Base-by-base conservation (phyloP, 306 rosid species). In the Fragaria iinumae region DNA sequence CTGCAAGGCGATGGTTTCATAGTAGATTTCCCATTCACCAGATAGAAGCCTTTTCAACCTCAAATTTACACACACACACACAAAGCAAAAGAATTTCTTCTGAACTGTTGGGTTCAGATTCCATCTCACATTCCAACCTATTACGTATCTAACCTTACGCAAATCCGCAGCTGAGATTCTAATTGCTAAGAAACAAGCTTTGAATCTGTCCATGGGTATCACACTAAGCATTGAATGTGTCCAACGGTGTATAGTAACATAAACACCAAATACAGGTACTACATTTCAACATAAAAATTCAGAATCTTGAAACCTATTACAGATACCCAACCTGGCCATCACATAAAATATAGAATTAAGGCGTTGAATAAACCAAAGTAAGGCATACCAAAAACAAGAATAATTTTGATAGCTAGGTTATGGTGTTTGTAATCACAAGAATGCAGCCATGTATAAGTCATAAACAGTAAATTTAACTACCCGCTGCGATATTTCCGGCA, bases 31-130 rank as follows among this genome's bases (percentile, higher is more conserved):
- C 6, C 5, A 48, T 13, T 14, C 18, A 3, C 32, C 32, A 29
- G 52, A 48, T 48, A 14, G 18, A 47, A 55, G 52, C 62, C 66
- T 48, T 77, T 45, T 69, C 60, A 76, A 45, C 79, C 82, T 39
- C 49, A 65, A 34, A 36, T 16, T 34, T 2, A n/a, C n/a, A n/a
- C n/a, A 36, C 41, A 29, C 20, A 23, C 43, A 29, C 38, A 0
- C 5, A 1, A 50, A 16, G 5, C 56, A 50, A 7, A 5, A 29
- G 32, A 29, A 29, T 29, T 29, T 16, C 16, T 0, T 47, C 52
- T 47, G 3, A 48, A 48, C 18, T 48, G 20, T 48, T 48, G 14
- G 53, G 53, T 48, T 48, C 53, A 0, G 32, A 29, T 29, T 29
- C 3, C 53, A 48, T 48, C 53, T 14, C 53, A 47, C 52, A 47